Conservation (phyloP, 208 protist genomes). For the Endotrypanum monterogeii region DNA sequence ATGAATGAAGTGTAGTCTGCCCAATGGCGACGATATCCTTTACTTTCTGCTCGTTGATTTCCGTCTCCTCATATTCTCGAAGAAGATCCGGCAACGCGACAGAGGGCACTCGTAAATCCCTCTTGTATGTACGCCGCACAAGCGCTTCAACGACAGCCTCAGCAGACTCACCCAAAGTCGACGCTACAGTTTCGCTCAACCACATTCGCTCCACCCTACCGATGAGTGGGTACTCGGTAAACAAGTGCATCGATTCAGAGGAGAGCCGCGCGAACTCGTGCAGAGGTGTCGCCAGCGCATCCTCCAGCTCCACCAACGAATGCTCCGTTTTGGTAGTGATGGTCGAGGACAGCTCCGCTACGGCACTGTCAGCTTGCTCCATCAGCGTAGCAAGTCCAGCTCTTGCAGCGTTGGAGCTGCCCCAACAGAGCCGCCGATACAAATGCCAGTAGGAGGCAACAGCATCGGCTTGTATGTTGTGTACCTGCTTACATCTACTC, state of each 20-base stretch:
- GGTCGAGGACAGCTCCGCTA: background rate
- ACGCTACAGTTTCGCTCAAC: constrained; percentile 43
- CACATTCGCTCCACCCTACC: constrained; percentile 54
- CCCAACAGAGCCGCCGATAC: constrained; percentile 21
- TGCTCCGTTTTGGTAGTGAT: background rate
- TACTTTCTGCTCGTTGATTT: constrained; percentile 65
- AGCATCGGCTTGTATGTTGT: constrained; percentile 10
- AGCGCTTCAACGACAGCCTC: constrained; percentile 44
- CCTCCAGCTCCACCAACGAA: constrained; percentile 9
- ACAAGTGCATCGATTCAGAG: constrained; percentile 54
- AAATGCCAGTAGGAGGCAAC: constrained; percentile 16
- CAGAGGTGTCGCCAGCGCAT: constrained; percentile 9
- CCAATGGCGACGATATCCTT: constrained; percentile 35
- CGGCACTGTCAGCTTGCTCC: constrained; percentile 5
- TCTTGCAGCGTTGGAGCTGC: constrained; percentile 4
- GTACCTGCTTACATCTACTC: background rate
- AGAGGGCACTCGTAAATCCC: constrained; percentile 56
- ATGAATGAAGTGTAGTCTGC: constrained; percentile 15
- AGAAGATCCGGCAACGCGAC: constrained; percentile 31
- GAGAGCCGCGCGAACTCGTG: constrained; percentile 50
- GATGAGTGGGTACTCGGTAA: constrained; percentile 38
- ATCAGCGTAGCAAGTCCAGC: constrained; percentile 14
- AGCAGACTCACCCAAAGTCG: constrained; percentile 11
- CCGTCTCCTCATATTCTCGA: constrained; percentile 61
- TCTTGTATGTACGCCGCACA: constrained; percentile 69